Percentiles rank a stretch among this genome's conserved stretches.
Evolutionary conservation across 2,329 filamentous ascomycete genomes (phyloP).

Genomic region (Claviceps paspali): DNA sequence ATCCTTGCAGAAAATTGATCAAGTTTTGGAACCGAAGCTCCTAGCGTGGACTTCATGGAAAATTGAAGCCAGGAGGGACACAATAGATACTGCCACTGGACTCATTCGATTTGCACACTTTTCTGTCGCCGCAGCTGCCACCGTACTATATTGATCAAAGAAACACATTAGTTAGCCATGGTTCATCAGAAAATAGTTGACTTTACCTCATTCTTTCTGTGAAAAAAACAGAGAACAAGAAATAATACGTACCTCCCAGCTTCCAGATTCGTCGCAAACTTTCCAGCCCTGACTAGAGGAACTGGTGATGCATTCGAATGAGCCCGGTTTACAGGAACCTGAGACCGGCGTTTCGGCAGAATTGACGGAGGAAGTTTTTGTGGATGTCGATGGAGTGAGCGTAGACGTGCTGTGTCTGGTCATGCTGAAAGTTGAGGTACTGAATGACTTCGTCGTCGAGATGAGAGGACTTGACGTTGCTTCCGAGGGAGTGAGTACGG

Average conservation of each 20-base stretch:
- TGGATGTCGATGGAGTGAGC: neutral
- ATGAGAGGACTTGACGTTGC: neutral
- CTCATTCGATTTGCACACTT: slow-evolving; percentile 2
- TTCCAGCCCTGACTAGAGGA: slow-evolving; percentile 1
- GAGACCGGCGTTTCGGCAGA: neutral
- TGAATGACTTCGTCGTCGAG: neutral
- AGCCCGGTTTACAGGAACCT: slow-evolving; percentile 1
- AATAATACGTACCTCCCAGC: slow-evolving; percentile 1
- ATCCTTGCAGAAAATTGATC: too few relatives aligned
- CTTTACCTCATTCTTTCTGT: too few relatives aligned
- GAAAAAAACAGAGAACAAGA: neutral
- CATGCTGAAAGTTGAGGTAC: neutral
- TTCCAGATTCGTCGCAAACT: slow-evolving; percentile 1
- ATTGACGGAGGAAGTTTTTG: neutral
- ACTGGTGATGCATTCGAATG: neutral
- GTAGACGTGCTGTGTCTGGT: neutral
- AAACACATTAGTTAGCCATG: neutral
- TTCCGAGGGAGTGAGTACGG: neutral
- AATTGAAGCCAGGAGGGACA: slow-evolving; percentile 1
- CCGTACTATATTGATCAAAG: neutral
- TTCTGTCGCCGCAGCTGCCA: neutral
- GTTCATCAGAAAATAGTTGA: too few relatives aligned
- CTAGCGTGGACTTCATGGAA: too few relatives aligned
- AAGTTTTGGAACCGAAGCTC: too few relatives aligned
- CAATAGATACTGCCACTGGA: slow-evolving; percentile 3